phyloP scores from a whole-genome alignment of 371 early-diverging fungal species.

The Mucor plumbeus region DNA sequence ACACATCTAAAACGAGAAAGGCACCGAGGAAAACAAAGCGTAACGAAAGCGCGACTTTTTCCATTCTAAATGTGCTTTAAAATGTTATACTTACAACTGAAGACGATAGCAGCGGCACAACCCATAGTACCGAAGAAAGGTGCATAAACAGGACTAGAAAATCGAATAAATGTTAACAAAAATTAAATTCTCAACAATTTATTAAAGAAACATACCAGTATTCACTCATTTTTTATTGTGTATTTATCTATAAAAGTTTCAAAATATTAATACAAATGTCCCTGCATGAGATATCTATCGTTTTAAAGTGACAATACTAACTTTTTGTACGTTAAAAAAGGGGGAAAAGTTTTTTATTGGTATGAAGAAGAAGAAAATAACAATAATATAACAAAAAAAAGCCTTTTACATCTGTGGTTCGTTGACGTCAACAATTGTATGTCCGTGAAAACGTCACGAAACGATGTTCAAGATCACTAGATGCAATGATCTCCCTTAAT shows the following conservation, averaged over 20 bases:
- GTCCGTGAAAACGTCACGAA: conserved; percentile 5
- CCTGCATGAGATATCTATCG: neutral
- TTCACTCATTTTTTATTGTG: conserved; percentile 5
- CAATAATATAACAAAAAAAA: neutral
- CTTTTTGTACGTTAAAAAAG: conserved; percentile 4
- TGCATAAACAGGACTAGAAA: conserved; percentile 87
- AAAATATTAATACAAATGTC: neutral
- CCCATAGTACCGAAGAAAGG: conserved; percentile 98
- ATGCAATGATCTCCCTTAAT: conserved; percentile 1
- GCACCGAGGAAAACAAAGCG: neutral
- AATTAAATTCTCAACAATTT: neutral
- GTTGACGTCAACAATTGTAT: neutral
- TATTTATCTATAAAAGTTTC: neutral
- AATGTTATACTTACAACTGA: conserved; percentile 80
- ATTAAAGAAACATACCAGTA: neutral
- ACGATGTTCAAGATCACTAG: neutral
- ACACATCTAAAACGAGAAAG: conserved; percentile 2
- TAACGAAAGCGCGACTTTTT: neutral
- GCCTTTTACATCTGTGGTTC: conserved; percentile 6
- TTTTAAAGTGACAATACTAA: neutral
- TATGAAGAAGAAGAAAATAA: conserved; percentile 4
- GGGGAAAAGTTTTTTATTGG: conserved; percentile 4
- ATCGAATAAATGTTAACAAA: neutral
- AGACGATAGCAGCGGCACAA: conserved; percentile 93
- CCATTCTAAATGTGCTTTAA: neutral